These are phyloP conservation scores for Stephania cephalantha DNA, from an alignment of 164 flowering plant genomes.

Conservation along the genomic window DNA sequence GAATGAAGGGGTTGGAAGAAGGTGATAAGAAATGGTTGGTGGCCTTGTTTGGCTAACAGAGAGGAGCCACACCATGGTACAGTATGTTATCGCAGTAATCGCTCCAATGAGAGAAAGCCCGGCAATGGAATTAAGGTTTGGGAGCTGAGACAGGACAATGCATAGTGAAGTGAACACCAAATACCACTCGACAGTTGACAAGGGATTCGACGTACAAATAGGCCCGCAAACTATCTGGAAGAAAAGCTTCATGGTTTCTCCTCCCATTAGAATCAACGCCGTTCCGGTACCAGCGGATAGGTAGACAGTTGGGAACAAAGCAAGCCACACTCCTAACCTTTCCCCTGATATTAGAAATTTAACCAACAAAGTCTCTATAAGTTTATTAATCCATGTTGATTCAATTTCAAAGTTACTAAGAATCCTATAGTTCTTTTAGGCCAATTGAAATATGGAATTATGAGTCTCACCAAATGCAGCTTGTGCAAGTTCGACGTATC, in stretches of 20 bases:
- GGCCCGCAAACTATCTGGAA: conserved; percentile 96
- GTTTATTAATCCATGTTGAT: neutral
- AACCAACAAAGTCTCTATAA: conserved; percentile 7
- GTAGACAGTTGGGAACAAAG: conserved; percentile 92
- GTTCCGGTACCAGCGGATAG: conserved; percentile 96
- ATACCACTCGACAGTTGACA: conserved; percentile 96
- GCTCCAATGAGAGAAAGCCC: conserved; percentile 97
- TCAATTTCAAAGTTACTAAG: neutral
- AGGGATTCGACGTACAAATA: conserved; percentile 73
- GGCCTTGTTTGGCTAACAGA: conserved; percentile 91
- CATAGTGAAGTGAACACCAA: conserved; percentile 90
- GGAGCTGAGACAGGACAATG: conserved; percentile 93
- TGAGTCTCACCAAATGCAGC: conserved; percentile 86
- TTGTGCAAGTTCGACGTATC: conserved; percentile 97
- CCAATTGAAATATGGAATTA: neutral
- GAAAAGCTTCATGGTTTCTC: conserved; percentile 97
- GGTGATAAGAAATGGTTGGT: conserved; percentile 71
- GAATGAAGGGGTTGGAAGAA: conserved; percentile 53
- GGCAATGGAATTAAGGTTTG: conserved; percentile 95
- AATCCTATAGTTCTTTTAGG: too few relatives aligned
- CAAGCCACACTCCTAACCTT: conserved; percentile 89
- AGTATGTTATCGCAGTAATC: conserved; percentile 85
- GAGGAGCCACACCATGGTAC: conserved; percentile 97
- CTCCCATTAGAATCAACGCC: conserved; percentile 92
- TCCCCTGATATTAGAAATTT: conserved; percentile 46